Percentiles rank a stretch among this genome's conserved stretches.
phyloP scores from a whole-genome alignment of 2,329 filamentous ascomycete species.

The Venturiaceae sp. region DNA sequence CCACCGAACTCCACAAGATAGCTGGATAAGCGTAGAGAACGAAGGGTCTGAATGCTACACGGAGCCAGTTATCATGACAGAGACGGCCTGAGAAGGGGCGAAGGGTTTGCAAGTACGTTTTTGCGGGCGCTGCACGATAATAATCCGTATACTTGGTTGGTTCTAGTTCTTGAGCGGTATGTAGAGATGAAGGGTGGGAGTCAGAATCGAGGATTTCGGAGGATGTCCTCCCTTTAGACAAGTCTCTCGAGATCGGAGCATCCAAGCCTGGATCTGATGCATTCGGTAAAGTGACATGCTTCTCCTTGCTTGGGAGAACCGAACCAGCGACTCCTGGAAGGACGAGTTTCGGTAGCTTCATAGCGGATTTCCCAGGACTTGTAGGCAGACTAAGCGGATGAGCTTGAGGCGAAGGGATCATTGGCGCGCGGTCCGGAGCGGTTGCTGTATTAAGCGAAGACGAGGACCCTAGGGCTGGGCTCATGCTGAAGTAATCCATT shows the following conservation, averaged over 20 bases:
- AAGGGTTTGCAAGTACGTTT: slow-evolving; percentile 66
- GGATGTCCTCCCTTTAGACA: neutral
- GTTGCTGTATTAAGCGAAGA: neutral
- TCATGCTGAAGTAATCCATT: slow-evolving; percentile 16
- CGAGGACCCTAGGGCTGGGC: neutral
- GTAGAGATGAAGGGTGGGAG: neutral
- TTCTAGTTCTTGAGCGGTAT: neutral
- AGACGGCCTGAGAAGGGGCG: slow-evolving; percentile 71
- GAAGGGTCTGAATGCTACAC: slow-evolving; percentile 69
- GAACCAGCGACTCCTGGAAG: neutral
- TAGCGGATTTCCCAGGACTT: neutral
- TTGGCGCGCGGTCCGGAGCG: neutral
- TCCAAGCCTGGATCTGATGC: neutral
- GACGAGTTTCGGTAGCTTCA: neutral
- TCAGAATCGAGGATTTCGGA: neutral
- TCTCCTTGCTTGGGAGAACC: neutral
- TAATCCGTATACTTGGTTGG: slow-evolving; percentile 56
- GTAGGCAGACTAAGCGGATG: neutral
- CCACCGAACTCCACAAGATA: slow-evolving; percentile 76
- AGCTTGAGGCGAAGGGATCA: neutral
- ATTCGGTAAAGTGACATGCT: slow-evolving; percentile 1
- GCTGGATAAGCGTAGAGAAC: slow-evolving; percentile 80
- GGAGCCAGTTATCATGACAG: slow-evolving; percentile 67
- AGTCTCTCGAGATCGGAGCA: neutral
- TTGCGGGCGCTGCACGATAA: slow-evolving; percentile 55